A percentile compares a stretch with the other conserved stretches of the same genome.
Evolutionary conservation across 805 yeast species (phyloP).

Genomic region (Monosporozyma solicola): DNA sequence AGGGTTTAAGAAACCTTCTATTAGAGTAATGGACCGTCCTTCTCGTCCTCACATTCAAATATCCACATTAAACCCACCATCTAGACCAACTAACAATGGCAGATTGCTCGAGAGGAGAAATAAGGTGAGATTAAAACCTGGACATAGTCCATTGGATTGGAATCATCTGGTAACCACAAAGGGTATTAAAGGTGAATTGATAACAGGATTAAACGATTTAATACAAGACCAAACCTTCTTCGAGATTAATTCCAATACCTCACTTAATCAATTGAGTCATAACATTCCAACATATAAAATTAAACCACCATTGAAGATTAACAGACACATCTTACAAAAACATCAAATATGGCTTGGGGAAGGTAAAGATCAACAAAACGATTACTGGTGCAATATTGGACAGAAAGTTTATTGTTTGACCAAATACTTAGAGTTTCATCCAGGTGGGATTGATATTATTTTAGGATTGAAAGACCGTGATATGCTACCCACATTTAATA

Average conservation of each 20-base stretch:
- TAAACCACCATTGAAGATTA: slow-evolving; percentile 42
- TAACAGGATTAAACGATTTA: slow-evolving; percentile 14
- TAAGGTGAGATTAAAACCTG: slow-evolving; percentile 31
- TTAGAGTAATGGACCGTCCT: background rate
- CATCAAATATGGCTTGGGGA: slow-evolving; percentile 33
- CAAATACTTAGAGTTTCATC: slow-evolving; percentile 76
- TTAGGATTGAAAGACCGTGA: slow-evolving; percentile 53
- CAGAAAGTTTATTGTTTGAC: slow-evolving; percentile 84
- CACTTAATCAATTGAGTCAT: slow-evolving; percentile 9
- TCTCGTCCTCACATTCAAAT: background rate
- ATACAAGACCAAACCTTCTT: slow-evolving; percentile 9
- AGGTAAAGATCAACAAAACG: slow-evolving; percentile 35
- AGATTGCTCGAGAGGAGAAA: slow-evolving; percentile 1
- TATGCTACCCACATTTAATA: slow-evolving; percentile 66
- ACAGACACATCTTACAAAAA: slow-evolving; percentile 46
- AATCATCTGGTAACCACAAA: slow-evolving; percentile 10
- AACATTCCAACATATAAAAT: slow-evolving; percentile 10
- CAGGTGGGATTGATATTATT: slow-evolving; percentile 81
- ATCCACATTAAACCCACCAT: background rate
- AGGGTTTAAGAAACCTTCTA: background rate
- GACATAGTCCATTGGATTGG: slow-evolving; percentile 30
- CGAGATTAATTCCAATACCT: slow-evolving; percentile 12
- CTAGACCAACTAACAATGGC: slow-evolving; percentile 18
- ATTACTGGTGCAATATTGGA: slow-evolving; percentile 78
- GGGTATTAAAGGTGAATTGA: slow-evolving; percentile 9